These are phyloP conservation scores for Salvia miltiorrhiza DNA, from an alignment of 257 asterid species.

Conservation along the genomic window DNA sequence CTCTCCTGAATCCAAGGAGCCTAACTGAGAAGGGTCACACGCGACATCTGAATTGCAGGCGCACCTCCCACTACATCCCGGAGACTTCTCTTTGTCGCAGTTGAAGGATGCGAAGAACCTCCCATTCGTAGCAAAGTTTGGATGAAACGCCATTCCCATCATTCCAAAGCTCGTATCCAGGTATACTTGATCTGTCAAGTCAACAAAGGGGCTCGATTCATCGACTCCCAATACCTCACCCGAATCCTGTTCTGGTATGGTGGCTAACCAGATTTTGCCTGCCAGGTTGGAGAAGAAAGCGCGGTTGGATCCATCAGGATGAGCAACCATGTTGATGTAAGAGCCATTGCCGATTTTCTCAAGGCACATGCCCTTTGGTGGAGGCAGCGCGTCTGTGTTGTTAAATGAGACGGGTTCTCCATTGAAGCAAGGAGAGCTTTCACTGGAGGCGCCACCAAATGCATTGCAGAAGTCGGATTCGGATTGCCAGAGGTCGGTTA, in stretches of 20 bases:
- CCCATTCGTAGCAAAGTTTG: conserved; percentile 65
- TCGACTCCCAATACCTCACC: conserved; percentile 58
- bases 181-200: conserved; percentile 76
- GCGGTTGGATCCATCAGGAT: conserved; percentile 85
- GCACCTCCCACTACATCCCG: conserved; percentile 73
- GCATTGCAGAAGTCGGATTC: conserved; percentile 64
- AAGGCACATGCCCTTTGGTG: conserved; percentile 72
- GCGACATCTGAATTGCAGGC: conserved; percentile 80
- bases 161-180: conserved; percentile 66
- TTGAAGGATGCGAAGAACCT: conserved; percentile 91
- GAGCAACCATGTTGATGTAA: conserved; percentile 79
- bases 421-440: conserved; percentile 52
- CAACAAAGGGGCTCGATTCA: conserved; percentile 77
- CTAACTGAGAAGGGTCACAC: conserved; percentile 83
- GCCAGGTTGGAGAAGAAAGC: conserved; percentile 83
- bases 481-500: conserved; percentile 85
- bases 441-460: conserved; percentile 48
- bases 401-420: conserved; percentile 55
- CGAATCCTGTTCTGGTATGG: conserved; percentile 78
- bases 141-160: conserved; percentile 98
- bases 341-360: conserved; percentile 76
- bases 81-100: conserved; percentile 69
- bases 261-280: conserved; percentile 81
- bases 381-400: conserved; percentile 31
- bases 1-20: conserved; percentile 37